Evolutionary conservation across 306 rosid species (phyloP).

Genomic region (Castanea crenata): DNA sequence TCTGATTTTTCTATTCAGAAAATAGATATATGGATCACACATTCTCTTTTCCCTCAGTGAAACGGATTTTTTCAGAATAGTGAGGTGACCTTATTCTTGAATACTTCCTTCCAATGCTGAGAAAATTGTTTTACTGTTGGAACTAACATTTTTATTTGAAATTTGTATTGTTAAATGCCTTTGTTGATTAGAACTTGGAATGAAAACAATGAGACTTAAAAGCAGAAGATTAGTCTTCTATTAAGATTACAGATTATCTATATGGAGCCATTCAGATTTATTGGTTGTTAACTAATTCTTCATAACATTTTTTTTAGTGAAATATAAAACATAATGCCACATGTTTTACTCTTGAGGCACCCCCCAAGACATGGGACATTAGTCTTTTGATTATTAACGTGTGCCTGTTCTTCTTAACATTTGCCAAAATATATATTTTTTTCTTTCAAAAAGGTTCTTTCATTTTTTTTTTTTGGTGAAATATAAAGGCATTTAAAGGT

Average conservation of each 20-base stretch:
- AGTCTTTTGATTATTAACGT: too few species aligned
- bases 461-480: too few species aligned
- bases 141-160: neutral
- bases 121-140: neutral
- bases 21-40: neutral
- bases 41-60: neutral
- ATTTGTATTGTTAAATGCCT: neutral
- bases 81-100: neutral
- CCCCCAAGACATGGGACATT: too few species aligned
- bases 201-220: neutral
- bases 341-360: too few species aligned
- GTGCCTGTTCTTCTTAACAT: too few species aligned
- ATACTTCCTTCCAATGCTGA: neutral
- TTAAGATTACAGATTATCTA: neutral
- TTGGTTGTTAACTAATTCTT: neutral
- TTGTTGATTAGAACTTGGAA: neutral
- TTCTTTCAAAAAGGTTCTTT: too few species aligned
- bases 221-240: neutral
- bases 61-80: neutral
- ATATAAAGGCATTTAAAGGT: too few species aligned
- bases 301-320: too few species aligned
- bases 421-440: too few species aligned
- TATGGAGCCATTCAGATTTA: neutral
- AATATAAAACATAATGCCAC: too few species aligned
- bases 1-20: neutral